A percentile compares a stretch with the other conserved stretches of the same genome.
Evolutionary conservation across 495 filamentous ascomycete genomes (phyloP).

Genomic region (Penicillium crystallinum): DNA sequence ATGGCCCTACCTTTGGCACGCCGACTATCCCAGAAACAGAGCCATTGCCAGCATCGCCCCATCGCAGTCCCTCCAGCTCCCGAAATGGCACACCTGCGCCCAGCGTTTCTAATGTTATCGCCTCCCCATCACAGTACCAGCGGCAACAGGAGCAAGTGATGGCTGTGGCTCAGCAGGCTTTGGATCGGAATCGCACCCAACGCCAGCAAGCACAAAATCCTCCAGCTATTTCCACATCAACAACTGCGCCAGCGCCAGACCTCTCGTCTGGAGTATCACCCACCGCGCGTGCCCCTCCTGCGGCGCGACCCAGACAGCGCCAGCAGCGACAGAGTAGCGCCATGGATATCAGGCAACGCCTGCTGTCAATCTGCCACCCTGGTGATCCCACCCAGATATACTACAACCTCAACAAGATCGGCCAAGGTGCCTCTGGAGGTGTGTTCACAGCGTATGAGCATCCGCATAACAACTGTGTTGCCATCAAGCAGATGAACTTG

Average conservation of each 20-base stretch:
- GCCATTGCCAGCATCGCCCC: constrained; percentile 51
- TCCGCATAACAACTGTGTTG: constrained; percentile 78
- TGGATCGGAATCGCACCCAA: constrained; percentile 65
- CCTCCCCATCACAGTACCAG: constrained; percentile 59
- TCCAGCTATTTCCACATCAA: constrained; percentile 12
- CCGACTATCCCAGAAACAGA: constrained; percentile 44
- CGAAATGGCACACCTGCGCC: constrained; percentile 36
- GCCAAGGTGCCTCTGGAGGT: constrained; percentile 93
- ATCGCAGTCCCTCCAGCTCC: constrained; percentile 38
- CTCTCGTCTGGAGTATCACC: constrained; percentile 46
- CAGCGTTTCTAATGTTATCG: constrained; percentile 25
- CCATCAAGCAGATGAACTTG: constrained; percentile 99
- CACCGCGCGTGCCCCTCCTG: constrained; percentile 51
- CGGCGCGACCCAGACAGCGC: constrained; percentile 69
- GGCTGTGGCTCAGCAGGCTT: constrained; percentile 66
- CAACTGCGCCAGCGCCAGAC: constrained; percentile 19
- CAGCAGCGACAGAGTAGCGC: constrained; percentile 65
- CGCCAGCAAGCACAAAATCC: constrained; percentile 42
- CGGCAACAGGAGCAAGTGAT: constrained; percentile 81
- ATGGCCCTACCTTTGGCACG: constrained; percentile 23
- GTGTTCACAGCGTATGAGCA: constrained; percentile 89
- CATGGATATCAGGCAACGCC: constrained; percentile 74
- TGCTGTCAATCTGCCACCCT: constrained; percentile 83
- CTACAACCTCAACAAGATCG: constrained; percentile 86
- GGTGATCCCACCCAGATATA: constrained; percentile 86